Conservation (phyloP, 2,329 filamentous ascomycete genomes). For the Colletotrichum lini region DNA sequence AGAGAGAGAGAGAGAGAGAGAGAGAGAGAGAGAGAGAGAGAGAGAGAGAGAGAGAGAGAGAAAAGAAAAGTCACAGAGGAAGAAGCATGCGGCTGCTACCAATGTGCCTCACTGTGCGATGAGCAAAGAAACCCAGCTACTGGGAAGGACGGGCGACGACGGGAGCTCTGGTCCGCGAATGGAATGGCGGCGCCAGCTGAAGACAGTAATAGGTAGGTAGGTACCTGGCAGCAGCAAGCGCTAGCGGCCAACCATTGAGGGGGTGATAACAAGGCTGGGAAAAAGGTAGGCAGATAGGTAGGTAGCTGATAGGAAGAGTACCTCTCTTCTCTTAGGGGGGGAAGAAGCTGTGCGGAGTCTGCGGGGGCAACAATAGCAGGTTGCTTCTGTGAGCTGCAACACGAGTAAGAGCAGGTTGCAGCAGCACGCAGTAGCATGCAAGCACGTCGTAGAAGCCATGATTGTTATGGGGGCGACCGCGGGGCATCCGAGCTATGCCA, state of each 20-base stretch:
- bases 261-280: conserved; percentile 16
- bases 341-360: conserved; percentile 14
- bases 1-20: not conserved
- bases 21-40: not conserved
- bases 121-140: conserved; percentile 18
- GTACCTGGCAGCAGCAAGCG: conserved; percentile 4
- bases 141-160: conserved; percentile 16
- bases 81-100: not conserved
- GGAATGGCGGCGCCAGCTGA: conserved; percentile 11
- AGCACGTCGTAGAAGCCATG: conserved; percentile 15
- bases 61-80: not conserved
- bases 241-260: conserved; percentile 10
- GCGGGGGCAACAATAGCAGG: conserved; percentile 15
- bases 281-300: not conserved
- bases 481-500: conserved; percentile 39
- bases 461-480: conserved; percentile 40
- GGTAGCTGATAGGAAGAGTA: too few species aligned
- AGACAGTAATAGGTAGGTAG: not conserved
- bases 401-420: conserved; percentile 3
- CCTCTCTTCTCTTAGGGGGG: too few species aligned
- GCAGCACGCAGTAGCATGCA: not conserved
- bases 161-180: conserved; percentile 32
- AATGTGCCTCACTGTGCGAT: conserved; percentile 18
- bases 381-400: not conserved
- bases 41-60: too few species aligned